Evolutionary conservation across 306 rosid genomes (phyloP).

Genomic region (Cajanus cajan): DNA sequence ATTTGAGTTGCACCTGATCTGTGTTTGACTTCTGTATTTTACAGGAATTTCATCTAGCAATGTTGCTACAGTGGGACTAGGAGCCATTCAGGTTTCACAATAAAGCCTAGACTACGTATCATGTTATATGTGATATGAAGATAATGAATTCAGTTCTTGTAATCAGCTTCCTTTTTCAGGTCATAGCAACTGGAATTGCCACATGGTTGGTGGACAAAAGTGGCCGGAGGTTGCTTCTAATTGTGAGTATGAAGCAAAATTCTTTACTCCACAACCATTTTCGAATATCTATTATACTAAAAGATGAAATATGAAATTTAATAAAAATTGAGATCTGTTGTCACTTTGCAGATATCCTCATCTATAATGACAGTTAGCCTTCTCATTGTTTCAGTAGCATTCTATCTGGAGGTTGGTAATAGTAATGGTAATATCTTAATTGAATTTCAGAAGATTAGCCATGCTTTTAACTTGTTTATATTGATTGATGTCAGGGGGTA

Average conservation of each 20-base stretch:
- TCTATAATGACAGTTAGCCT: slow-evolving; percentile 73
- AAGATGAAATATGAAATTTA: slow-evolving; percentile 10
- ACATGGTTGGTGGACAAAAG: slow-evolving; percentile 83
- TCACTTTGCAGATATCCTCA: slow-evolving; percentile 60
- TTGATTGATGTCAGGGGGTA: slow-evolving; percentile 39
- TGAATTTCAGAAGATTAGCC: slow-evolving; percentile 11
- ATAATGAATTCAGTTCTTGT: slow-evolving; percentile 7
- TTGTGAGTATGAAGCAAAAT: slow-evolving; percentile 45
- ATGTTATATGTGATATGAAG: background rate
- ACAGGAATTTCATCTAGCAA: slow-evolving; percentile 70
- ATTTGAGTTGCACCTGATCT: slow-evolving; percentile 19
- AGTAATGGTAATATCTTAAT: slow-evolving; percentile 24
- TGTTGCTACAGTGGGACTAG: slow-evolving; percentile 71
- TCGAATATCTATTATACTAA: background rate
- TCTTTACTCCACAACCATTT: background rate
- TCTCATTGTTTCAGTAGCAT: slow-evolving; percentile 60
- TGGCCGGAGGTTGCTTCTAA: slow-evolving; percentile 74
- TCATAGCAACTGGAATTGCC: slow-evolving; percentile 64
- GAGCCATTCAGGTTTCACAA: slow-evolving; percentile 63
- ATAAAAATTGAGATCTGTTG: background rate
- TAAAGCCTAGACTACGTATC: background rate
- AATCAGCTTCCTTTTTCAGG: slow-evolving; percentile 42
- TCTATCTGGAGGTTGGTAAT: slow-evolving; percentile 60
- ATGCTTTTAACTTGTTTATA: slow-evolving; percentile 17
- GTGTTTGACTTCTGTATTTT: slow-evolving; percentile 31